Evolutionary conservation across 2,329 filamentous ascomycete genomes (phyloP).

Genomic region (Xylariaceae sp.): DNA sequence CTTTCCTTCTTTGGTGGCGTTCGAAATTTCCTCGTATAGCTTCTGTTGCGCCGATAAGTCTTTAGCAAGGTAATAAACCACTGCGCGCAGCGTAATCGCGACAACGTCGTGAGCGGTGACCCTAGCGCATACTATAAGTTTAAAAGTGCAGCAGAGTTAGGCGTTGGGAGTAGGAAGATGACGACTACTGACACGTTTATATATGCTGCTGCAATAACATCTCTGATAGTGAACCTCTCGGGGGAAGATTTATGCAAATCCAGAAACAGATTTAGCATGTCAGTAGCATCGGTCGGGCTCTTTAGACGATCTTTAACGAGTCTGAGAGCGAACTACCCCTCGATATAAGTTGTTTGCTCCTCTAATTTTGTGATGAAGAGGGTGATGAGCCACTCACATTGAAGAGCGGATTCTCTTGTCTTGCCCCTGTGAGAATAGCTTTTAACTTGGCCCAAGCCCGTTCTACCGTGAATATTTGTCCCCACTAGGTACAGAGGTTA

Average conservation of each 20-base stretch:
- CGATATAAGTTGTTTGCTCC: not conserved
- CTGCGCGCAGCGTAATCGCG: constrained; percentile 20
- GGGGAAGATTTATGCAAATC: constrained; percentile 10
- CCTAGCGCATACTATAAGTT: constrained; percentile 1
- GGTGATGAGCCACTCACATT: constrained; percentile 5
- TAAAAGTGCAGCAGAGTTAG: not conserved
- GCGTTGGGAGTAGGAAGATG: no score
- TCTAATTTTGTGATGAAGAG: not conserved
- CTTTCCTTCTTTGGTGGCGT: not conserved
- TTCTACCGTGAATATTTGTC: constrained; percentile 12
- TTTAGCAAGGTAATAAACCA: constrained; percentile 23
- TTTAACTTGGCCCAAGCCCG: constrained; percentile 15
- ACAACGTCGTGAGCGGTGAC: constrained; percentile 24
- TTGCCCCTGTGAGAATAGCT: constrained; percentile 6
- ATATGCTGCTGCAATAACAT: constrained; percentile 19
- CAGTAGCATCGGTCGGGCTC: constrained; percentile 7
- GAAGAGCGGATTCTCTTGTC: constrained; percentile 22
- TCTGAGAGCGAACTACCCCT: constrained; percentile 17
- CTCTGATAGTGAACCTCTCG: constrained; percentile 21
- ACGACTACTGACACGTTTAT: constrained; percentile 27
- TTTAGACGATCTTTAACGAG: constrained; percentile 16
- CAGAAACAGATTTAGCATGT: constrained; percentile 23
- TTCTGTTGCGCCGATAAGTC: constrained; percentile 8
- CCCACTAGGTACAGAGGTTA: constrained; percentile 13
- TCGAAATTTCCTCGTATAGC: constrained; percentile 14